These are phyloP conservation scores for Kluyveromyces starmeri DNA, from an alignment of 805 yeast genomes.

Conservation along the genomic window DNA sequence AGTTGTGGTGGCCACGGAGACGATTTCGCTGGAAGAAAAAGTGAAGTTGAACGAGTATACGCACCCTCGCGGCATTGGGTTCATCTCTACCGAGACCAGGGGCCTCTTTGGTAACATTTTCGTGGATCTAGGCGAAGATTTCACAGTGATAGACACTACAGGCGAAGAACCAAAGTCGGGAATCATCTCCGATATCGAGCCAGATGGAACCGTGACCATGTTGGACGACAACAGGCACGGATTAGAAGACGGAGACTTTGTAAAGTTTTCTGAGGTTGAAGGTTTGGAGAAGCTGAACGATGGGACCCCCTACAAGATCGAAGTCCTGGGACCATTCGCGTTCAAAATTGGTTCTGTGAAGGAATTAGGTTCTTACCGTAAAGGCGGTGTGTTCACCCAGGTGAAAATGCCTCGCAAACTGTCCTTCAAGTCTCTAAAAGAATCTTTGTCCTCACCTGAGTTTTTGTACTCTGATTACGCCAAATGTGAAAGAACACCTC, in stretches of 20 bases:
- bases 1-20: slow-evolving; percentile 76
- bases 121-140: slow-evolving; percentile 80
- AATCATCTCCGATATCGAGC: slow-evolving; percentile 80
- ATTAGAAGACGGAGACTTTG: slow-evolving; percentile 83
- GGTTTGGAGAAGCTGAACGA: slow-evolving; percentile 71
- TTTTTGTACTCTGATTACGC: slow-evolving; percentile 80
- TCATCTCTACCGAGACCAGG: slow-evolving; percentile 69
- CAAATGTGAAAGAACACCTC: slow-evolving; percentile 86
- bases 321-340: slow-evolving; percentile 91
- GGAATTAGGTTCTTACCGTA: slow-evolving; percentile 56
- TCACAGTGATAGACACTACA: slow-evolving; percentile 71
- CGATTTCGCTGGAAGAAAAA: slow-evolving; percentile 60
- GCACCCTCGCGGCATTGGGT: slow-evolving; percentile 65
- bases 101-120: slow-evolving; percentile 87
- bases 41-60: slow-evolving; percentile 66
- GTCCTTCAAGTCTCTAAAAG: slow-evolving; percentile 51
- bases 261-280: slow-evolving; percentile 75
- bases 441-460: slow-evolving; percentile 72
- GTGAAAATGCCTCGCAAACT: slow-evolving; percentile 72
- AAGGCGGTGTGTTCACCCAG: slow-evolving; percentile 88
- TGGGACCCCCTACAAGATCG: slow-evolving; percentile 64
- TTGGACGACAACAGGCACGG: slow-evolving; percentile 91
- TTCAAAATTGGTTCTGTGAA: slow-evolving; percentile 54
- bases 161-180: slow-evolving; percentile 93
- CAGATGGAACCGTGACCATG: slow-evolving; percentile 85